A percentile compares a stretch with the other conserved stretches of the same genome.
phyloP scores from a whole-genome alignment of 257 asterid genomes.

The Paraleonurus japonicus region DNA sequence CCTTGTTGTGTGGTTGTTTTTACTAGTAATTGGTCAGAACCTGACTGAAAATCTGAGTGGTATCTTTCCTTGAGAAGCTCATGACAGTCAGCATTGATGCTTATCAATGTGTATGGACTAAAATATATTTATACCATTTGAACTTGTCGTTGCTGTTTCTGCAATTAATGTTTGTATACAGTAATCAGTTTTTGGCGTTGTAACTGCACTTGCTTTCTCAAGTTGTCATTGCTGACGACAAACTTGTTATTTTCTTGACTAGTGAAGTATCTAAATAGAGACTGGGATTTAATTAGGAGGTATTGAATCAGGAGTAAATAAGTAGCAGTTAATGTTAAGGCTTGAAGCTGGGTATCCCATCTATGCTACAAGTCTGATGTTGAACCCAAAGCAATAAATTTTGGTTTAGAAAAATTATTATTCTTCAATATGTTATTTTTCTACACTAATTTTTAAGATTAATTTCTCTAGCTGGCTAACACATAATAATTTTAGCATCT shows the following conservation, averaged over 20 bases:
- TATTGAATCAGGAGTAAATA: background rate
- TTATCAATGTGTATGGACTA: slow-evolving; percentile 4
- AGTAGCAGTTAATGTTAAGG: background rate
- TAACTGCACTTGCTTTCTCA: background rate
- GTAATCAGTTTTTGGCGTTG: background rate
- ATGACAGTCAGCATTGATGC: background rate
- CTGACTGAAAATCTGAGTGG: background rate
- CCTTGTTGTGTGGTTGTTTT: background rate
- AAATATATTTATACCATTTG: slow-evolving; percentile 8
- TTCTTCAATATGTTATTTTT: slow-evolving; percentile 18
- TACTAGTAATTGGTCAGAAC: slow-evolving; percentile 3
- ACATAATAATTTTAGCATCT: slow-evolving; percentile 51
- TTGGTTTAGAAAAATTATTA: slow-evolving; percentile 5
- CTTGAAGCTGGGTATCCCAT: slow-evolving; percentile 12
- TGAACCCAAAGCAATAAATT: slow-evolving; percentile 10
- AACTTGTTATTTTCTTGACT: background rate
- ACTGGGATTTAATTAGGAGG: slow-evolving; percentile 2
- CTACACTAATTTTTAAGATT: background rate
- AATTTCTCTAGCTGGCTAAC: slow-evolving; percentile 25
- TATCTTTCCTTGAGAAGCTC: background rate
- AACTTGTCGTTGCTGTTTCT: background rate
- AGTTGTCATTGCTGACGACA: slow-evolving; percentile 11
- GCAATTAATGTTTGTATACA: background rate
- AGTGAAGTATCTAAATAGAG: background rate
- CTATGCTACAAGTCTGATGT: background rate